These are phyloP conservation scores for Microstroma glucosiphilum DNA, from an alignment of 1,284 basidiomycete genomes.

Conservation along the genomic window DNA sequence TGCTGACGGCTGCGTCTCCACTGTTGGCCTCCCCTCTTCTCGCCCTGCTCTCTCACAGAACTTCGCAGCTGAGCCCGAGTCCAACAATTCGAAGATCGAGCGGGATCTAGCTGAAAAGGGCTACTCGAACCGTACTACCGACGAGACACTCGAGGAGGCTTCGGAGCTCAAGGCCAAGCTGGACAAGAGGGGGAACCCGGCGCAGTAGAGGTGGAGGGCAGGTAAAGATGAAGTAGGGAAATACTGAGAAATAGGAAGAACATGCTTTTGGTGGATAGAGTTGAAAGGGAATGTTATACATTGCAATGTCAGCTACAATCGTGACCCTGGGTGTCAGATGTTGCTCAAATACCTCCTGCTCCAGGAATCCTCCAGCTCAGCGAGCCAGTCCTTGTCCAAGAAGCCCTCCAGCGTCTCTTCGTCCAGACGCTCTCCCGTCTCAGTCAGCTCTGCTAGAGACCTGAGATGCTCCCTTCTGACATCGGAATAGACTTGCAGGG, in stretches of 20 bases:
- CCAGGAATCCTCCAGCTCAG: no score
- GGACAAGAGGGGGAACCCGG: slow-evolving; percentile 6
- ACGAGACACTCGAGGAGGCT: slow-evolving; percentile 9
- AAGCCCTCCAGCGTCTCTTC: no score
- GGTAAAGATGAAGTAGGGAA: neutral
- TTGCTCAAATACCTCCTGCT: no score
- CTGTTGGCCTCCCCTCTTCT: neutral
- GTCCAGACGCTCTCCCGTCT: no score
- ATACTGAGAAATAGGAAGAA: neutral
- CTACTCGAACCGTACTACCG: slow-evolving; percentile 8
- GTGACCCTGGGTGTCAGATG: no score
- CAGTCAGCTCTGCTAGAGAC: no score
- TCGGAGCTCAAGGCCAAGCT: slow-evolving; percentile 9
- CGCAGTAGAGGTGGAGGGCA: slow-evolving; percentile 1
- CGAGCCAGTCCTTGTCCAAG: no score
- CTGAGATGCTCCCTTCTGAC: no score
- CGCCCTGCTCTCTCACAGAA: neutral
- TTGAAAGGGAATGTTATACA: neutral
- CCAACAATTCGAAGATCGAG: slow-evolving; percentile 1
- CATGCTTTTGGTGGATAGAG: neutral
- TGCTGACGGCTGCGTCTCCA: no score
- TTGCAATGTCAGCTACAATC: no score
- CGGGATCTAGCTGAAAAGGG: slow-evolving; percentile 6
- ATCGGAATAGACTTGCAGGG: no score
- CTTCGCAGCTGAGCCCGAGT: neutral